Base-by-base conservation (phyloP, 1,284 basidiomycete genomes). In the Cystobasidium slooffiae region DNA sequence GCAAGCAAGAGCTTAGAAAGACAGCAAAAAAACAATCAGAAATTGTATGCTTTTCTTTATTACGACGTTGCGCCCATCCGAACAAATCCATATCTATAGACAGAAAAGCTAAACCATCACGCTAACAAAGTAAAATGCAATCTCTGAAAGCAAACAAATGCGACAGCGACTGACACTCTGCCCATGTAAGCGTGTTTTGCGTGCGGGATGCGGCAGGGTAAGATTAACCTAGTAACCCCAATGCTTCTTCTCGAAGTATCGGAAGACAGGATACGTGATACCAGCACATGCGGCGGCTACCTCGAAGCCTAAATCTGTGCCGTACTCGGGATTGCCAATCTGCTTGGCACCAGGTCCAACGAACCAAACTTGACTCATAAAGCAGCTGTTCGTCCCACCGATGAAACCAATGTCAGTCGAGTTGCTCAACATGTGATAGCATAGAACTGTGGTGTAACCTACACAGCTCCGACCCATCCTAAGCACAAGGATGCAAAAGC, bases 181-280 rank as follows among this genome's bases (percentile, higher is more conserved):
- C 31, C 31, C 5, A 31, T 31, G 31, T 31, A 31, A 31, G 5
- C 31, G 31, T 31, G 31, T 31, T 31, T 31, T 31, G 31, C 31
- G 31, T 31, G 31, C 31, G 31, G 31, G 31, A 31, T 31, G 31
- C 5, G 31, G 14, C 47, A 20, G 6, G 20, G 20, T 51, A 16
- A 16, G 20, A 51, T 3, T 20, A 51, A 7, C 4, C 44, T 63
- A 63, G 43, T 63, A 68, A 10, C 73, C 73, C 51, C 51, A 68
- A 22, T 75, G 49, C 58, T 69, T 68, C 66, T 53, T 68, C 49
- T 75, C 73, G 55, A 68, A 24, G 16, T 63, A 75, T 18, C 75
- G 61, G 20, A 72, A 39, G 51, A 56, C 18, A 7, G 62, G 51
- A 43, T 49, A 75, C 6, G 49, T 47, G 47, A 75, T 37, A 10